These are phyloP conservation scores for Neonectria ditissima DNA, from an alignment of 2,329 filamentous ascomycete species.

Conservation along the genomic window DNA sequence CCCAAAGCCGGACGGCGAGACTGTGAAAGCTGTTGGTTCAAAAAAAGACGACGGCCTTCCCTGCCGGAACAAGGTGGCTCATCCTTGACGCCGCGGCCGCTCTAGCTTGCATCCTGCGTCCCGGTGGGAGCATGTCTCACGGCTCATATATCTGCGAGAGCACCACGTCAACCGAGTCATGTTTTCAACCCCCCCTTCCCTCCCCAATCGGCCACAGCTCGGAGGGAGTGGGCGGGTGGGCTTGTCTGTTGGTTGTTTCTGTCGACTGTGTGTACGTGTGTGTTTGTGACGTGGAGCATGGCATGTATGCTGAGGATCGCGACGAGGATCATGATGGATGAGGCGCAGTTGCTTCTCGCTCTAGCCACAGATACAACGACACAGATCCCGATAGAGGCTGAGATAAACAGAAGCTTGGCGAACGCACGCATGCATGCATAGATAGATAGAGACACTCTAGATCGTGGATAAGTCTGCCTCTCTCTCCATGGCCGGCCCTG, in stretches of 20 bases:
- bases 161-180: neutral
- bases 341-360: neutral
- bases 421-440: neutral
- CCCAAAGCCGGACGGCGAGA: no score
- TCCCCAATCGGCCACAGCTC: constrained; percentile 6
- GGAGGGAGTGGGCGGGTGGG: neutral
- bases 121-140: constrained; percentile 1
- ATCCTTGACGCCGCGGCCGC: constrained; percentile 1
- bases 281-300: neutral
- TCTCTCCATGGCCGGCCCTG: neutral
- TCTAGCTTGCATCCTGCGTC: constrained; percentile 1
- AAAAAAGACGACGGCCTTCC: neutral
- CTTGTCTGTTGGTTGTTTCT: neutral
- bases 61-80: constrained; percentile 1
- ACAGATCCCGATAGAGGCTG: neutral
- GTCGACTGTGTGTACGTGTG: neutral
- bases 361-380: neutral
- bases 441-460: constrained; percentile 1
- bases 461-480: neutral
- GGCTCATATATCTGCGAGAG: constrained; percentile 10
- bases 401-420: neutral
- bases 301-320: neutral
- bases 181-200: neutral
- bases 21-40: constrained; percentile 10
- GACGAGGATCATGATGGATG: neutral